A percentile compares a stretch with the other conserved stretches of the same genome.
Conservation (phyloP, 2,329 filamentous ascomycete genomes). For the Hypoxylon sp. region DNA sequence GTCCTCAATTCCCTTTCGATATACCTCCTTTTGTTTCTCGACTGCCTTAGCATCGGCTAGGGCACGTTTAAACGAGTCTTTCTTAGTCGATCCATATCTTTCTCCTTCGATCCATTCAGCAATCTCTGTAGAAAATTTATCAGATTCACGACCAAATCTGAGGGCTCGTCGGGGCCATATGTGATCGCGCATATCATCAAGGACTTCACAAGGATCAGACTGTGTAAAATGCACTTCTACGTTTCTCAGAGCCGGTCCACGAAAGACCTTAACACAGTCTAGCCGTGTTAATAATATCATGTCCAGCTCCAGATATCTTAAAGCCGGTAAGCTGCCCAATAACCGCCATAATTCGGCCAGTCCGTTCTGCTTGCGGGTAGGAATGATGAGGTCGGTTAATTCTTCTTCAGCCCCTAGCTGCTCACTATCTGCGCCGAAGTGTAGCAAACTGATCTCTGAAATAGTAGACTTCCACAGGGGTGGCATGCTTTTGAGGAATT, state of each 20-base stretch:
- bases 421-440: not conserved
- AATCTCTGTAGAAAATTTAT: not conserved
- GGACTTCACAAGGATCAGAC: not conserved
- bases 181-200: not conserved
- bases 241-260: not conserved
- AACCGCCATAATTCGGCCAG: not conserved
- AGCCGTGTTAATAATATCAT: not conserved
- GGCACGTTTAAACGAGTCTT: not conserved
- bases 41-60: not conserved
- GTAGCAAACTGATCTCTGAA: not conserved
- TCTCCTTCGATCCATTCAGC: not conserved
- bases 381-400: not conserved
- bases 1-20: not conserved
- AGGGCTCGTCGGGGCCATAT: constrained; percentile 1
- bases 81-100: not conserved
- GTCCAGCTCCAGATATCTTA: not conserved
- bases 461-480: not conserved
- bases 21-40: not conserved
- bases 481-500: not conserved
- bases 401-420: not conserved
- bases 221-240: not conserved
- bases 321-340: not conserved
- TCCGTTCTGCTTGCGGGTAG: not conserved
- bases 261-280: not conserved
- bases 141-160: not conserved